Base-by-base conservation (phyloP, 306 rosid species). In the Urtica urens region DNA sequence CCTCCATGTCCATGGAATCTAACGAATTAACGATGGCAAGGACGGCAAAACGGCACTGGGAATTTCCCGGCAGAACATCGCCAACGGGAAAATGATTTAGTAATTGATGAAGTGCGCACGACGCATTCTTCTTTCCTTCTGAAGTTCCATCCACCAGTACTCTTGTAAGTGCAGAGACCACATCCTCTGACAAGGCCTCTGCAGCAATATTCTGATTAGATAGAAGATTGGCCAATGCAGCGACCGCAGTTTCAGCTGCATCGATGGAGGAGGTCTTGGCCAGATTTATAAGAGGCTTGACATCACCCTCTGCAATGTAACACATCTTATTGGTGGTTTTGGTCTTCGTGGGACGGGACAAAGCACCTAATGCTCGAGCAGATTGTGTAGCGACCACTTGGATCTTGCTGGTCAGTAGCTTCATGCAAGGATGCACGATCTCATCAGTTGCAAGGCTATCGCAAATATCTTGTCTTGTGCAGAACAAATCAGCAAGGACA, bases 311-410 rank as follows among this genome's bases (percentile, higher is more conserved):
- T 51, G 80, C 68, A 65, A 90, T 65, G 71, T 77, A 74, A 48
- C 74, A 76, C 82, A 78, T 74, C 69, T 66, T 80, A 66, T 69
- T 70, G 25, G 57, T 59, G 49, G 84, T 63, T 71, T 60, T 79
- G 53, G 71, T 59, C 74, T 81, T 82, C 55, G 62, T 81, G 48
- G 93, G 95, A 56, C 81, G 80, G 26, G 87, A 79, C 50, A 90
- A 73, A 68, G 92, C 95, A 75, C 83, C 78, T 70, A 90, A 58
- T 16, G 79, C 97, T 60, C 97, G 77, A 60, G 95, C 97, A 48
- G 92, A 84, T 64, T 90, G 97, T 49, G 87, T 84, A 46, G 95
- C 95, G 66, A 90, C 97, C 57, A 55, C 77, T 69, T 90, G 94
- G 58, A 71, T 76, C 51, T 71, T 76, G 79, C 93, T 84, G 51